Base-by-base conservation (phyloP, 371 early-diverging fungal species). In the Syncephalastrum contaminatum region DNA sequence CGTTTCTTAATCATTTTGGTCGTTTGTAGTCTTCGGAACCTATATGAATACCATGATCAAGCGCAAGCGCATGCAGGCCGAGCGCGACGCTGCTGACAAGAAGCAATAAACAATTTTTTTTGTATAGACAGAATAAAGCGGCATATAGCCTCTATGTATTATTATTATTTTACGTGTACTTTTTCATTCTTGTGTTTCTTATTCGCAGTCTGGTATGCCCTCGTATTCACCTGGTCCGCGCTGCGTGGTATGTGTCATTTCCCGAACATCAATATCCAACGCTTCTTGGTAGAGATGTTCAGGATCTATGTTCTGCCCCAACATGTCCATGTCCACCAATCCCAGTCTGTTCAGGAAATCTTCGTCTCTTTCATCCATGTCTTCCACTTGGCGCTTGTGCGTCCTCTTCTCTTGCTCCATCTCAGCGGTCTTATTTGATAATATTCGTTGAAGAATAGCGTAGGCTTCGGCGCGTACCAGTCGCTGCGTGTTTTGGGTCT, bases 1-100 rank as follows among this genome's bases (percentile, higher is more conserved):
- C 10, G 10, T 30, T 8, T 30, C 36, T 12, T 8, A 25, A 30
- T 30, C 25, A 47, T 43, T 43, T 27, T 50, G 5, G 58, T 27
- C 30, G 48, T 42, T 20, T 46, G 8, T 53, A 79, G 80, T 77
- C 43, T 90, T 91, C 62, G 91, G 92, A 58, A 87, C 88, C n/a
- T 91, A 89, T 58, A 82, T 88, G 64, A 92, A 92, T 71, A 87
- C 87, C 48, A 72, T 78, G 70, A 80, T 88, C 63, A 93, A 92
- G 82, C 78, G 72, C 56, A 72, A 64, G 53, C 80, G 78, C 56
- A 65, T 81, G 39, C 70, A 75, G 21, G 73, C 75, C 53, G 62
- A 72, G 47, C 66, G 74, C 58, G 59, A 62, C 51, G 60, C 57
- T 27, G 70, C 60, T 16, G 59, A 57, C 53, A 67, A 78, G 70